Conservation (phyloP, 441 rosid genomes). For the Jatropha multifida region DNA sequence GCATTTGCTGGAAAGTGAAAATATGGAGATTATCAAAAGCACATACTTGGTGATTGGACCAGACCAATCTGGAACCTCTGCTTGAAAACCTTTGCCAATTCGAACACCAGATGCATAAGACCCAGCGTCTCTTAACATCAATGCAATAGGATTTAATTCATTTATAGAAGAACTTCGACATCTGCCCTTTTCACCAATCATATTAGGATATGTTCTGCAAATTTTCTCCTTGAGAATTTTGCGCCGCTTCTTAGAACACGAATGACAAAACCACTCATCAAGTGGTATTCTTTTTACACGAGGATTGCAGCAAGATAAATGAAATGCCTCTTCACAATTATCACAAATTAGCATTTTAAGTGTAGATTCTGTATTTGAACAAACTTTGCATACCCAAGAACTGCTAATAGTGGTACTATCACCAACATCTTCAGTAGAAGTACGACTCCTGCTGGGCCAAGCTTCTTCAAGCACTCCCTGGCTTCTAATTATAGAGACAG, state of each 20-base stretch:
- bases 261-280: conserved; percentile 85
- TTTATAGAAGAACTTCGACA: conserved; percentile 34
- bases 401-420: conserved; percentile 30
- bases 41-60: conserved; percentile 60
- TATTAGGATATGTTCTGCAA: conserved; percentile 35
- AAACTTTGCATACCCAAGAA: conserved; percentile 61
- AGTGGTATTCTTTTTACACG: conserved; percentile 45
- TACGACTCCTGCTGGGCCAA: conserved; percentile 22
- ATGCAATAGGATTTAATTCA: conserved; percentile 38
- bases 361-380: conserved; percentile 48
- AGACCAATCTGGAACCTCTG: conserved; percentile 81
- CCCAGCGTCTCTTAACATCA: conserved; percentile 54
- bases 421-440: conserved; percentile 31
- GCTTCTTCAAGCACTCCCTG: conserved; percentile 36
- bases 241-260: conserved; percentile 61
- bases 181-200: conserved; percentile 39
- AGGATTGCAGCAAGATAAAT: conserved; percentile 66
- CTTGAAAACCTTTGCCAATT: conserved; percentile 89
- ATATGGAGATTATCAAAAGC: conserved; percentile 22
- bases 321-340: conserved; percentile 83
- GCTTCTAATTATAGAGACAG: conserved; percentile 38
- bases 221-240: conserved; percentile 35
- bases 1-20: conserved; percentile 5
- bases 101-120: conserved; percentile 55
- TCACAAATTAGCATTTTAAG: conserved; percentile 80